A percentile compares a stretch with the other conserved stretches of the same genome.
Conservation (phyloP, 2,329 filamentous ascomycete species). For the Monosporascus sp. region DNA sequence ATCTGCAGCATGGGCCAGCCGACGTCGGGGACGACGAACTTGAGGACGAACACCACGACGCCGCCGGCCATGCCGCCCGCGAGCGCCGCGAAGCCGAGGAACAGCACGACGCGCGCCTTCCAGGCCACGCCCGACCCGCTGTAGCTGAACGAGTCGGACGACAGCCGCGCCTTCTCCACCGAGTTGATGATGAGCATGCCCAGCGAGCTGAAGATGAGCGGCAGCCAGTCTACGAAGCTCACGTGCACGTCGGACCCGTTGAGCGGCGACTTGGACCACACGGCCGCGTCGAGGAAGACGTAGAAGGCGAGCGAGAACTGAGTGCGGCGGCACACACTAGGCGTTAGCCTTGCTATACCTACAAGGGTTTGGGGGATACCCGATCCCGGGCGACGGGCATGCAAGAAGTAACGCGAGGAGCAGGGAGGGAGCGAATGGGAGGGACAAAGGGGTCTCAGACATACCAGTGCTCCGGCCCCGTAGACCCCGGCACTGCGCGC, state of each 20-base stretch:
- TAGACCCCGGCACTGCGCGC: constrained; percentile 61
- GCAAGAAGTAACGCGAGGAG: background rate
- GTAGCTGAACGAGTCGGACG: constrained; percentile 58
- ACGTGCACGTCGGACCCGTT: constrained; percentile 59
- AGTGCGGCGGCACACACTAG: background rate
- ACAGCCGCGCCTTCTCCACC: constrained; percentile 61
- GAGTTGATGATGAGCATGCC: constrained; percentile 69
- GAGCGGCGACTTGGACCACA: constrained; percentile 56
- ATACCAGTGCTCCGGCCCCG: constrained; percentile 55
- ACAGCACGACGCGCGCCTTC: constrained; percentile 64
- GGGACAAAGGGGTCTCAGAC: constrained; percentile 21
- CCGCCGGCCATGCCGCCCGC: constrained; percentile 65
- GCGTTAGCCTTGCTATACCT: background rate
- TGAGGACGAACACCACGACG: constrained; percentile 62
- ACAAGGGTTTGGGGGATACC: background rate
- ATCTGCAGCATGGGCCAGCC: constrained; percentile 56
- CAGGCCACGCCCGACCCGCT: constrained; percentile 58
- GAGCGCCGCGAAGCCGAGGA: constrained; percentile 59
- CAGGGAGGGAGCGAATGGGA: background rate
- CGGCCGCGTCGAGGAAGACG: constrained; percentile 60
- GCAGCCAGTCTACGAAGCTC: constrained; percentile 65
- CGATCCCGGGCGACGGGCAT: background rate
- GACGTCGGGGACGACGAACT: constrained; percentile 54
- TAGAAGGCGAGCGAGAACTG: constrained; percentile 66
- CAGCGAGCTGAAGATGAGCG: constrained; percentile 59